A percentile compares a stretch with the other conserved stretches of the same genome.
These are phyloP conservation scores for Salix udensis DNA, from an alignment of 345 rosid species.

Conservation along the genomic window DNA sequence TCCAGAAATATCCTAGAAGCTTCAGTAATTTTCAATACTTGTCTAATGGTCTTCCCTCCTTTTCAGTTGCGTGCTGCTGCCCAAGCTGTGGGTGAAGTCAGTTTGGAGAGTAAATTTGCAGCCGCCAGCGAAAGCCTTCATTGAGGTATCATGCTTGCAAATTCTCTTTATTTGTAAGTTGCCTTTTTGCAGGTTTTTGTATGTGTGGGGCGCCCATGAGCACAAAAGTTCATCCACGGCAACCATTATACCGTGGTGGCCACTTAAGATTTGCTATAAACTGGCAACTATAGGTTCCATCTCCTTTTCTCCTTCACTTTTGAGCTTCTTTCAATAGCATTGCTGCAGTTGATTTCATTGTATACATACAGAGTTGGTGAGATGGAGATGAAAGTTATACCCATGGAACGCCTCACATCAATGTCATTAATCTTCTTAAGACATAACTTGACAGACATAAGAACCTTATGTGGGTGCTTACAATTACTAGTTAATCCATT, in stretches of 20 bases:
- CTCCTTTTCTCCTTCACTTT: background rate
- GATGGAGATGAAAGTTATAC: background rate
- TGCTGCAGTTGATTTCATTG: background rate
- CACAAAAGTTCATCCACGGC: background rate
- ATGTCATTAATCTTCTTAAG: background rate
- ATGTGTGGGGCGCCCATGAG: background rate
- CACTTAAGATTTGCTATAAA: conserved; percentile 4
- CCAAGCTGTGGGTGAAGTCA: conserved; percentile 78
- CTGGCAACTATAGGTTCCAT: background rate
- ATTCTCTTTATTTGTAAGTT: conserved; percentile 66
- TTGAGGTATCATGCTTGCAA: conserved; percentile 89
- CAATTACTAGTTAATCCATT: background rate
- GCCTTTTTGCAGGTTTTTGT: conserved; percentile 7
- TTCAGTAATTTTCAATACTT: background rate
- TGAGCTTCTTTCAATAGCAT: background rate
- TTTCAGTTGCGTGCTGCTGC: conserved; percentile 78
- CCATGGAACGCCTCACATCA: background rate
- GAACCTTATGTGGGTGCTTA: background rate
- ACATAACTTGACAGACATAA: background rate
- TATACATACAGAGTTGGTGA: background rate
- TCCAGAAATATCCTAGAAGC: background rate
- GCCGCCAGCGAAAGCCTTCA: conserved; percentile 90
- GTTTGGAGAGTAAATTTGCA: conserved; percentile 68
- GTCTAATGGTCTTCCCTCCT: background rate
- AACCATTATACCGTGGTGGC: background rate